A percentile compares a stretch with the other conserved stretches of the same genome.
These are phyloP conservation scores for Collybia sordida DNA, from an alignment of 768 basidiomycete species.

Conservation along the genomic window DNA sequence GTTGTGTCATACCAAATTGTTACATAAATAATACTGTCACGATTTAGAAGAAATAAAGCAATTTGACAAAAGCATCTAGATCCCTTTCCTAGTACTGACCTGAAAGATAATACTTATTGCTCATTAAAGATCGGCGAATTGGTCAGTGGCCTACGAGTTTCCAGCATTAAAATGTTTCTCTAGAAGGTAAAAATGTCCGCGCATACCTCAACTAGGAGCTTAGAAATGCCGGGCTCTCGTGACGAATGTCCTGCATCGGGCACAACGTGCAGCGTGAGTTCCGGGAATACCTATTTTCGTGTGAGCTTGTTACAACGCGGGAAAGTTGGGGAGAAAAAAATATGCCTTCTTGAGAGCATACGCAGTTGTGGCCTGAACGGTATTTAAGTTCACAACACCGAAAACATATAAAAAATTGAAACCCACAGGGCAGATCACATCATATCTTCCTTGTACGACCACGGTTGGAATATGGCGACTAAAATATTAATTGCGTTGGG, in stretches of 20 bases:
- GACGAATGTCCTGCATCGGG: conserved; percentile 89
- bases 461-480: conserved; percentile 88
- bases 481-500: not conserved
- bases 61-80: not conserved
- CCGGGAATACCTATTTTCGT: conserved; percentile 61
- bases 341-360: conserved; percentile 71
- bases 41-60: not conserved
- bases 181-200: not conserved
- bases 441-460: conserved; percentile 86
- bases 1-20: not conserved
- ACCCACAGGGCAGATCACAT: conserved; percentile 82
- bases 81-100: not conserved
- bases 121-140: conserved; percentile 31
- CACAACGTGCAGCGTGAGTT: conserved; percentile 72
- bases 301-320: not conserved
- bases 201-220: conserved; percentile 68
- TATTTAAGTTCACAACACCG: not conserved
- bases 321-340: not conserved
- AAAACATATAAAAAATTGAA: not conserved
- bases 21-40: not conserved
- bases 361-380: conserved; percentile 70
- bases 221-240: conserved; percentile 68
- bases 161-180: not conserved
- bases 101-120: too few species aligned
- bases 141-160: conserved; percentile 36